Conservation (phyloP, 257 asterid genomes). For the Petrea volubilis region DNA sequence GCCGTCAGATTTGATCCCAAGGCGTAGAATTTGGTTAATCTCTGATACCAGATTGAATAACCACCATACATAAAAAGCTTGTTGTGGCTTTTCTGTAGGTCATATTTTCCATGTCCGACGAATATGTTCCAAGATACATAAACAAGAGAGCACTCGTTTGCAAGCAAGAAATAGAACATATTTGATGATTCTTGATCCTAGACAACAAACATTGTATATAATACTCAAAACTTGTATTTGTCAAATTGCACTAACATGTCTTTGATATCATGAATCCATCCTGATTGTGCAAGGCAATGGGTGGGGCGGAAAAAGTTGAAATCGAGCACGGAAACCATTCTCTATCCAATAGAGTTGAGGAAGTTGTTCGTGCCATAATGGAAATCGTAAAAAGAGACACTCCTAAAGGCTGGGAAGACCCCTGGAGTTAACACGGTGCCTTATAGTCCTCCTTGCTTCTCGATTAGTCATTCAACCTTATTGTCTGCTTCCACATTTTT, state of each 20-base stretch:
- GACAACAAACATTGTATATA: neutral
- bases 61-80: no score
- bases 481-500: neutral
- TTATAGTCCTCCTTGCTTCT: slow-evolving; percentile 29
- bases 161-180: neutral
- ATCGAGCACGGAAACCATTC: slow-evolving; percentile 74
- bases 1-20: no score
- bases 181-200: neutral
- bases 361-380: slow-evolving; percentile 67
- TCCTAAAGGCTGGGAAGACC: slow-evolving; percentile 89
- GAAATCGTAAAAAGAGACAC: slow-evolving; percentile 75
- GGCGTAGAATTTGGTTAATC: no score
- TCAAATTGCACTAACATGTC: neutral
- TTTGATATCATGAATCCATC: neutral
- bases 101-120: neutral
- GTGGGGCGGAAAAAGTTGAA: slow-evolving; percentile 80
- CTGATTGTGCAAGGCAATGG: slow-evolving; percentile 83
- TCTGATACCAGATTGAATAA: no score
- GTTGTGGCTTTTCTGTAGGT: neutral
- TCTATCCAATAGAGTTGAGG: slow-evolving; percentile 68
- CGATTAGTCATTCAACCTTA: slow-evolving; percentile 18
- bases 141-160: neutral
- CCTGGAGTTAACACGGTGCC: slow-evolving; percentile 55
- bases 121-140: neutral
- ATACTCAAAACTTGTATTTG: neutral